Evolutionary conservation across 2,329 filamentous ascomycete genomes (phyloP).

Genomic region (Diaporthe citri): DNA sequence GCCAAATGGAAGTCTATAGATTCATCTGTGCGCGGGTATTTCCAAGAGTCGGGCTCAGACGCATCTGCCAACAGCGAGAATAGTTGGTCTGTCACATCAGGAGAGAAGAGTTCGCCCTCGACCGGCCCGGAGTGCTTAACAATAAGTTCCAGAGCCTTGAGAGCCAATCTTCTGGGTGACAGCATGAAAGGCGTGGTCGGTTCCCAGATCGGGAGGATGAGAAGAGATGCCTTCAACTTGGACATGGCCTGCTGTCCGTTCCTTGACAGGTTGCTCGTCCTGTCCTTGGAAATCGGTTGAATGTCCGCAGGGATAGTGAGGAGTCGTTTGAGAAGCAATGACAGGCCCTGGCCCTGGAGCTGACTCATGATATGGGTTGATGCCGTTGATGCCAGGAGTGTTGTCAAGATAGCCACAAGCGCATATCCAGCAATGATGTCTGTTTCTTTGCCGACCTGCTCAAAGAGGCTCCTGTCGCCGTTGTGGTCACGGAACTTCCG

Average conservation of each 20-base stretch:
- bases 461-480: slow-evolving; percentile 76
- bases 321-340: slow-evolving; percentile 67
- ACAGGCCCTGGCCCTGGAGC: slow-evolving; percentile 66
- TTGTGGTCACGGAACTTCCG: slow-evolving; percentile 81
- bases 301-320: slow-evolving; percentile 69
- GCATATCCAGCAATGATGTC: slow-evolving; percentile 74
- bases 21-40: slow-evolving; percentile 50
- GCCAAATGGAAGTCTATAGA: slow-evolving; percentile 59
- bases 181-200: slow-evolving; percentile 61
- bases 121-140: slow-evolving; percentile 64
- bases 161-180: slow-evolving; percentile 72
- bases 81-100: slow-evolving; percentile 61
- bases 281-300: slow-evolving; percentile 70
- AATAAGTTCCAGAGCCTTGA: slow-evolving; percentile 73
- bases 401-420: slow-evolving; percentile 72
- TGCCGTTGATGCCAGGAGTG: slow-evolving; percentile 71
- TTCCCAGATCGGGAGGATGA: slow-evolving; percentile 71
- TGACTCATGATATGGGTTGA: slow-evolving; percentile 71
- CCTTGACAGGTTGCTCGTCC: slow-evolving; percentile 77
- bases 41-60: slow-evolving; percentile 51
- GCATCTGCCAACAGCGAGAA: slow-evolving; percentile 59
- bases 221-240: slow-evolving; percentile 66
- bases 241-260: slow-evolving; percentile 69
- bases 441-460: slow-evolving; percentile 68
- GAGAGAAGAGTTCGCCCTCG: slow-evolving; percentile 62